Base-by-base conservation (phyloP, 2,329 filamentous ascomycete species). In the Fusarium ramigenum region DNA sequence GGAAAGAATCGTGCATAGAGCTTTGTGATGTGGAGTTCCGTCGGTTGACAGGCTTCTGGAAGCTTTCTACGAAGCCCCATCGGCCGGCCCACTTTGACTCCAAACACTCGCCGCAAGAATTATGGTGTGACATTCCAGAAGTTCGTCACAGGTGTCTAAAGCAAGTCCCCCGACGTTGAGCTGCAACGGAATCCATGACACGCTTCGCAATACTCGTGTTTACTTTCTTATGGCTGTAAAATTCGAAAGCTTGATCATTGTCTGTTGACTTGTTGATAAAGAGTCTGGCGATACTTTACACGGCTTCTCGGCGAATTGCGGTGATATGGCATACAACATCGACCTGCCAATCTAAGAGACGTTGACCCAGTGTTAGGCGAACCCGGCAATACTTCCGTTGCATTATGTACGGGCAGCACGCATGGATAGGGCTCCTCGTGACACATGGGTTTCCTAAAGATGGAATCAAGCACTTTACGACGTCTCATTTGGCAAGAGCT, bases 1-100 rank as follows among this genome's bases (percentile, higher is more conserved):
- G 44, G 25, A 68, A 69, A 56, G 69, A 67, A 74, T 67, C 62
- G 39, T 32, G 44, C 43, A 39, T 46, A 49, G 58, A 44, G 36
- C 39, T 30, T 21, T 36, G 28, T 62, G 30, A 34, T 37, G 44
- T 68, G 63, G 65, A 67, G 72, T 60, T 60, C 53, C 46, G 42
- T 30, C 32, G 50, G 60, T 56, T 77, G 72, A 70, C 70, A 69
- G 70, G 59, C 69, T 79, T 79, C 78, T 79, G 74, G 78, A 79
- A 79, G 65, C 64, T 70, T 79, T 79, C 78, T 54, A 76, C 73
- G 61, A 68, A 74, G 63, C 65, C 69, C 65, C 68, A 56, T 72
- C 54, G 70, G 61, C 63, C 76, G 72, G 63, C 61, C 77, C 75
- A 77, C 74, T 52, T 47, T 47, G 63, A 54, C 62, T 66, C 69